Evolutionary conservation across 768 basidiomycete genomes (phyloP), one percentile per base, ranked within the genome.

Genomic region (Suillus sp.): DNA sequence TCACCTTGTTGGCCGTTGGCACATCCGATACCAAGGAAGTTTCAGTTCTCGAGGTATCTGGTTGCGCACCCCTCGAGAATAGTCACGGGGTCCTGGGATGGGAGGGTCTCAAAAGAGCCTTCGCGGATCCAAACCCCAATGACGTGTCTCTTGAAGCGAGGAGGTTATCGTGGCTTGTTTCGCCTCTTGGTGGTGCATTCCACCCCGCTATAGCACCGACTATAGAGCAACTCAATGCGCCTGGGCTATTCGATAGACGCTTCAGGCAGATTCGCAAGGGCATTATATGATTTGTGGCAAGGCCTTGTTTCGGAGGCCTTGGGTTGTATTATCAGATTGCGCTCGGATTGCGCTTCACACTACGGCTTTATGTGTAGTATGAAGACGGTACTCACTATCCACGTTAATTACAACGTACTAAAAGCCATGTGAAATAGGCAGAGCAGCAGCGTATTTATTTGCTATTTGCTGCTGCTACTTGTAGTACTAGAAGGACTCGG

Each of bases 121-220:
- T 65, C 43, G 53, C 64, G 4, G 51, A 62, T 48, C 53, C 62
- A 22, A 43, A 63, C 47, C 54, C 42, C 1, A 32, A 57, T 42
- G 43, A 55, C 3, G 43, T 37, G 38, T 37, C 32, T 14, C 42
- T 42, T 27, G 55, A 47, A 61, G 62, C 64, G 18, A 40, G 62
- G 11, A 43, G n/a, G 45, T 82, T 38, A 74, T 62, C 59, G 74
- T 61, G 20, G 72, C 77, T 64, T 78, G 47, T 56, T 37, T 65
- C 64, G 9, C 18, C 43, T 34, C 47, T 57, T 4, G 64, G 61
- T 10, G 30, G 50, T 25, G 59, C 35, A 32, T 65, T 55, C 42
- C 34, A 65, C 35, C 64, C 64, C 14, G 25, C 48, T 22, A 18
- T 51, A 11, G 64, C 53, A 13, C 64, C 64, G 7, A 56, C 61